A percentile compares a stretch with the other conserved stretches of the same genome.
phyloP scores from a whole-genome alignment of 2,329 filamentous ascomycete species.

The Simplicillium sp. region DNA sequence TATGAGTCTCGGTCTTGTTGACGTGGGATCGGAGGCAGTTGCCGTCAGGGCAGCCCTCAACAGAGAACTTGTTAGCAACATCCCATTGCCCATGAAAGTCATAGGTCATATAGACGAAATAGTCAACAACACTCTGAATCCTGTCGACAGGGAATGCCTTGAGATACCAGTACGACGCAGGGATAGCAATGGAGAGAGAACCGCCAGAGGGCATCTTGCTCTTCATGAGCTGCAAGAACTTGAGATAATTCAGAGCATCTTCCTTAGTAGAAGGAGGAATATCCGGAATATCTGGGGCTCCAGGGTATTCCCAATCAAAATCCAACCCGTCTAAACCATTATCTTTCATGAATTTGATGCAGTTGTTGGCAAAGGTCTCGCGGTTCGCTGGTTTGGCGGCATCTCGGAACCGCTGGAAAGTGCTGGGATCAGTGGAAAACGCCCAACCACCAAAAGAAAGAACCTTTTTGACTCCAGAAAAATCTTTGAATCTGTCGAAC shows the following conservation, averaged over 20 bases:
- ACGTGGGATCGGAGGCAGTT: conserved; percentile 26
- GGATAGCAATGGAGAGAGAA: conserved; percentile 20
- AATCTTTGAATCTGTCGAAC: conserved; percentile 10
- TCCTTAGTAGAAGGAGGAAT: conserved; percentile 15
- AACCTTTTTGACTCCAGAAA: conserved; percentile 53
- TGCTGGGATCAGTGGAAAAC: conserved; percentile 51
- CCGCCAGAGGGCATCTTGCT: conserved; percentile 10
- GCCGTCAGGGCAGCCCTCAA: conserved; percentile 14
- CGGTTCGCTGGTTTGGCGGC: conserved; percentile 54
- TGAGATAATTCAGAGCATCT: conserved; percentile 9
- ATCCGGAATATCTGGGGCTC: conserved; percentile 13
- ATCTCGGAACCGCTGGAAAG: conserved; percentile 40
- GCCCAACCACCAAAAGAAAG: conserved; percentile 79
- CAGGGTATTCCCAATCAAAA: conserved; percentile 27
- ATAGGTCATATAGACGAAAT: conserved; percentile 26
- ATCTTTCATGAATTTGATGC: conserved; percentile 62
- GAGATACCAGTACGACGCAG: conserved; percentile 24
- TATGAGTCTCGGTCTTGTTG: conserved; percentile 27
- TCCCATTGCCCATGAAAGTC: conserved; percentile 26
- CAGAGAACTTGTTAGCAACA: conserved; percentile 13
- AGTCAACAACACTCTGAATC: conserved; percentile 17
- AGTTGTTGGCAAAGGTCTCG: conserved; percentile 56
- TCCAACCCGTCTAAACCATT: conserved; percentile 51
- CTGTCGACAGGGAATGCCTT: conserved; percentile 17
- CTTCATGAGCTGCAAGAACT: conserved; percentile 7